A percentile compares a stretch with the other conserved stretches of the same genome.
These are phyloP conservation scores for Roridomyces roridus DNA, from an alignment of 768 basidiomycete species.

Conservation along the genomic window DNA sequence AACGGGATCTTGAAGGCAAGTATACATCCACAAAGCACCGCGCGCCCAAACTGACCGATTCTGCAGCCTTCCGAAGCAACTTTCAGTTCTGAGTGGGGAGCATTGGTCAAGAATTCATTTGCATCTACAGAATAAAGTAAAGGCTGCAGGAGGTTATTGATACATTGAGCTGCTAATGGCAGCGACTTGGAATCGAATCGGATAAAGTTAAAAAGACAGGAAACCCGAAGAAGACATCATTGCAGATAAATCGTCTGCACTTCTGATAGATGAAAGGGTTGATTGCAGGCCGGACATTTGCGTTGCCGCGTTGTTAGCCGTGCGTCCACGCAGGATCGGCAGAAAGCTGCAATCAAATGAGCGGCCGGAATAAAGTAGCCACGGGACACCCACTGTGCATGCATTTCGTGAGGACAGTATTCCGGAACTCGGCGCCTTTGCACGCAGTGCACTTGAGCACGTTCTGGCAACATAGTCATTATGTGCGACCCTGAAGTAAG, in stretches of 20 bases:
- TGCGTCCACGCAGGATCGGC: constrained; percentile 84
- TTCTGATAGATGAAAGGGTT: constrained; percentile 83
- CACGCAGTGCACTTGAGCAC: constrained; percentile 92
- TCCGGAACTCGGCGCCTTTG: constrained; percentile 69
- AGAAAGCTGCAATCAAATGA: constrained; percentile 67
- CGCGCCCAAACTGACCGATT: background rate
- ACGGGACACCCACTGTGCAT: constrained; percentile 90
- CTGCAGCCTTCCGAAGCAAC: constrained; percentile 34
- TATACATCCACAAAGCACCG: no score
- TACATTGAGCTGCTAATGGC: constrained; percentile 13
- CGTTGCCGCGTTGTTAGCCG: constrained; percentile 89
- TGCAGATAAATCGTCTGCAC: constrained; percentile 62
- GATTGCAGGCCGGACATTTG: constrained; percentile 90
- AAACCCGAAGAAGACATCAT: constrained; percentile 27
- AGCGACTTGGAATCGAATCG: constrained; percentile 7
- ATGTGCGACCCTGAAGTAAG: background rate
- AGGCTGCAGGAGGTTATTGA: constrained; percentile 16
- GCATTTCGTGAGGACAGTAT: constrained; percentile 85
- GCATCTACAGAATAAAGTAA: constrained; percentile 21
- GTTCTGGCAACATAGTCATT: constrained; percentile 49
- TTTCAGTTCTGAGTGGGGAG: constrained; percentile 28
- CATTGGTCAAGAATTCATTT: constrained; percentile 13
- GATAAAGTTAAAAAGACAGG: constrained; percentile 22
- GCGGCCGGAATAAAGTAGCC: background rate
- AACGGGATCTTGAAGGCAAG: constrained; percentile 69